These are phyloP conservation scores for Asterophora lycoperdoides DNA, from an alignment of 768 basidiomycete genomes.

Conservation along the genomic window DNA sequence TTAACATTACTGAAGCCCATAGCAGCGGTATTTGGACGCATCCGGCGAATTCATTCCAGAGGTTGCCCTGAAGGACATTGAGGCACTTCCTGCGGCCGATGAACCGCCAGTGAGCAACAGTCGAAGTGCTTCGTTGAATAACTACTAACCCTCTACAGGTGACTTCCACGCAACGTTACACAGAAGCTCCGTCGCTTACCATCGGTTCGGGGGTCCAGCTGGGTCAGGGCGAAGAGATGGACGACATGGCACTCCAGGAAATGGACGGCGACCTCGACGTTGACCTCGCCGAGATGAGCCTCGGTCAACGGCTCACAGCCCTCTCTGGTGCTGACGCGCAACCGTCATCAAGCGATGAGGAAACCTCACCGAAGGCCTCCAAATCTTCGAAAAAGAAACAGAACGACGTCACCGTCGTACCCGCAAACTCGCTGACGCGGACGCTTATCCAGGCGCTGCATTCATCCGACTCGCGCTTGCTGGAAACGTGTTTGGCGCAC, in stretches of 20 bases:
- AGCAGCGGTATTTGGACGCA: slow-evolving; percentile 52
- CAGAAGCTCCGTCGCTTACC: slow-evolving; percentile 55
- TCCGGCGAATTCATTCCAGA: slow-evolving; percentile 50
- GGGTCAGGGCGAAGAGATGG: slow-evolving; percentile 53
- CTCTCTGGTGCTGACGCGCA: slow-evolving; percentile 50
- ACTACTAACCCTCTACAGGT: slow-evolving; percentile 27
- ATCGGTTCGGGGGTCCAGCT: slow-evolving; percentile 64
- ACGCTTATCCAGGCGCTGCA: slow-evolving; percentile 96
- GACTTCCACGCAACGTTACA: slow-evolving; percentile 59
- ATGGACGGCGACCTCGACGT: slow-evolving; percentile 73
- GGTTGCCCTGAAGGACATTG: slow-evolving; percentile 40
- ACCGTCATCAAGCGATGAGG: slow-evolving; percentile 46
- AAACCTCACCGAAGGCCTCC: slow-evolving; percentile 23
- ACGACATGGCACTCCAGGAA: slow-evolving; percentile 45
- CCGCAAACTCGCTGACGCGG: slow-evolving; percentile 85
- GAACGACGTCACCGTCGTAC: slow-evolving; percentile 42
- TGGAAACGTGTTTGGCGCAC: slow-evolving; percentile 85
- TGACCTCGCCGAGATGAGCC: slow-evolving; percentile 84
- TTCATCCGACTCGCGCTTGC: slow-evolving; percentile 82
- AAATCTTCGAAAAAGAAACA: slow-evolving; percentile 33
- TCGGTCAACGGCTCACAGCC: slow-evolving; percentile 86
- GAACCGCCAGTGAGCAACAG: slow-evolving; percentile 2
- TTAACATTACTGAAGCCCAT: slow-evolving; percentile 7
- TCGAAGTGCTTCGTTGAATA: neutral
- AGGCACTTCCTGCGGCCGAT: slow-evolving; percentile 3